A percentile compares a stretch with the other conserved stretches of the same genome.
phyloP scores from a whole-genome alignment of 352 stramenopile genomes.

The Globisporangium camurandrum region DNA sequence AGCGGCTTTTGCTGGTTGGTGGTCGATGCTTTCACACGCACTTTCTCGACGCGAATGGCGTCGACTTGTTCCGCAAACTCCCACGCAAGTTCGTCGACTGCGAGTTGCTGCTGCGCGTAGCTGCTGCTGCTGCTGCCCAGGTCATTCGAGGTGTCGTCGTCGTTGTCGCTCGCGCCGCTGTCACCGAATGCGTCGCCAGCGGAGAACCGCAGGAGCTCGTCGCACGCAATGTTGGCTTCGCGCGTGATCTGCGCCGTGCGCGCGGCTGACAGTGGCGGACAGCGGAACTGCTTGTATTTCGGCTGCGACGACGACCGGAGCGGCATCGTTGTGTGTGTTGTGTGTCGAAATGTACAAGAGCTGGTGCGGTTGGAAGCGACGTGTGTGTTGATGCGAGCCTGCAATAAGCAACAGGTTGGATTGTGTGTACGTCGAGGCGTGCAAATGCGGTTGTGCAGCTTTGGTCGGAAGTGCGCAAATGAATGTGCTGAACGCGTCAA shows the following conservation, averaged over 20 bases:
- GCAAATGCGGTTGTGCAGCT: too few species aligned
- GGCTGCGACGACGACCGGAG: conserved; percentile 45
- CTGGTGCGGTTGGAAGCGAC: too few species aligned
- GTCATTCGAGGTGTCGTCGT: conserved; percentile 20
- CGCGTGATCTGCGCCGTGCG: conserved; percentile 59
- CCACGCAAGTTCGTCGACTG: conserved; percentile 47
- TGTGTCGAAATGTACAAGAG: too few species aligned
- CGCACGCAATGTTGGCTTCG: conserved; percentile 67
- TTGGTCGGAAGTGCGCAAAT: too few species aligned
- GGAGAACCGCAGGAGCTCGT: conserved; percentile 71
- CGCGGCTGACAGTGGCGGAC: conserved; percentile 49
- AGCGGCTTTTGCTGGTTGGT: too few species aligned
- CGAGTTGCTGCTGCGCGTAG: neutral
- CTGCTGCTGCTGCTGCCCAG: conserved; percentile 5
- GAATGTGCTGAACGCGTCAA: too few species aligned
- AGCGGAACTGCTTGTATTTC: conserved; percentile 77
- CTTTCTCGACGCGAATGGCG: conserved; percentile 67
- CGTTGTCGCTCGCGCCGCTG: conserved; percentile 12
- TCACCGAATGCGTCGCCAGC: conserved; percentile 41
- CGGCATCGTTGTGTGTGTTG: neutral
- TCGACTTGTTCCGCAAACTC: conserved; percentile 66
- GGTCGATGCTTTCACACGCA: conserved; percentile 68
- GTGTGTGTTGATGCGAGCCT: too few species aligned
- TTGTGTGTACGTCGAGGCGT: too few species aligned
- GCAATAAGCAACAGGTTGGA: too few species aligned